These are phyloP conservation scores for Candida montana DNA, from an alignment of 805 yeast species.

Conservation along the genomic window DNA sequence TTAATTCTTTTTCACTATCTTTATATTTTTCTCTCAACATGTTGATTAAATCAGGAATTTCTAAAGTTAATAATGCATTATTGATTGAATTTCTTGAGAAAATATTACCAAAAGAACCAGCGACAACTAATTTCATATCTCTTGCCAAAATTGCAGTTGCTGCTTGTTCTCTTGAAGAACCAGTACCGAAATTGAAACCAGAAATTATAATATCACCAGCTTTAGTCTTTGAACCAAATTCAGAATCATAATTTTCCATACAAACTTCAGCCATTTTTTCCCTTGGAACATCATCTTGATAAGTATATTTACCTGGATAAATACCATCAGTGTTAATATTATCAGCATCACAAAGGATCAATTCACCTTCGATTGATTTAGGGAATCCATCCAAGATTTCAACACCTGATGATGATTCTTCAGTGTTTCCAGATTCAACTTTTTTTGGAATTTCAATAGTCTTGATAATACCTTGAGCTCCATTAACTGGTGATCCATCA, in stretches of 20 bases:
- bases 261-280: conserved; percentile 98
- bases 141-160: conserved; percentile 96
- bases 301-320: conserved; percentile 98
- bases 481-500: conserved; percentile 49
- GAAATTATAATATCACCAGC: conserved; percentile 87
- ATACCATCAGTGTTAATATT: conserved; percentile 97
- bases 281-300: conserved; percentile 93
- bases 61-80: conserved; percentile 90
- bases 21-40: conserved; percentile 66
- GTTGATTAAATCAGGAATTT: conserved; percentile 81
- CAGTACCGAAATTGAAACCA: conserved; percentile 97
- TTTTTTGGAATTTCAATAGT: conserved; percentile 28
- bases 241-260: conserved; percentile 97
- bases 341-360: conserved; percentile 94
- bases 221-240: conserved; percentile 73
- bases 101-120: conserved; percentile 97
- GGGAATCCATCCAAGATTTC: conserved; percentile 91
- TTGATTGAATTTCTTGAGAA: conserved; percentile 94
- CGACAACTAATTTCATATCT: conserved; percentile 86
- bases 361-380: conserved; percentile 78
- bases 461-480: conserved; percentile 44
- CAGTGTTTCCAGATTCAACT: conserved; percentile 19
- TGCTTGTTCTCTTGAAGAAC: conserved; percentile 98
- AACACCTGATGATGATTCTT: conserved; percentile 38
- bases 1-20: conserved; percentile 57